These are phyloP conservation scores for Monascus ruber DNA, from an alignment of 2,329 filamentous ascomycete species.

Conservation along the genomic window DNA sequence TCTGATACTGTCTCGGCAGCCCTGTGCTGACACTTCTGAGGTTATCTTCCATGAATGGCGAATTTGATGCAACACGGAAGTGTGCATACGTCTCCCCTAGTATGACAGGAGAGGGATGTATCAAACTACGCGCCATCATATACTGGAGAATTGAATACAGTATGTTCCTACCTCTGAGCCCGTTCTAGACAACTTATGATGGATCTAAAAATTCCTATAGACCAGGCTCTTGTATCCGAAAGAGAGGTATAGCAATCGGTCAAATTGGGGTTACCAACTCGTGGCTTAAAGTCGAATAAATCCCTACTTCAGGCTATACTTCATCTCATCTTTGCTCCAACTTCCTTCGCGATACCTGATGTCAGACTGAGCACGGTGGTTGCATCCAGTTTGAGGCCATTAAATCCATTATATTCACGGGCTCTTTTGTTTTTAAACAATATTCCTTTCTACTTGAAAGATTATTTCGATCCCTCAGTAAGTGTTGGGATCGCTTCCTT, in stretches of 20 bases:
- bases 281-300: neutral
- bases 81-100: constrained; percentile 21
- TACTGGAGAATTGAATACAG: constrained; percentile 1
- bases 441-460: neutral
- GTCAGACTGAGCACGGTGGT: constrained; percentile 8
- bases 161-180: neutral
- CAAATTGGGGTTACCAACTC: constrained; percentile 1
- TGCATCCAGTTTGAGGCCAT: constrained; percentile 10
- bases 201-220: neutral
- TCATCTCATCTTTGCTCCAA: constrained; percentile 6
- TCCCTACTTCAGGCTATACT: neutral
- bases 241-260: neutral
- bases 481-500: constrained; percentile 4
- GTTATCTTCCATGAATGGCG: constrained; percentile 8
- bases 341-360: constrained; percentile 10
- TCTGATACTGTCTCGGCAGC: constrained; percentile 11
- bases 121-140: constrained; percentile 8
- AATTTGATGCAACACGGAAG: constrained; percentile 18
- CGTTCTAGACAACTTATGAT: neutral
- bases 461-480: constrained; percentile 4
- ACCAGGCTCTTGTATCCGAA: neutral
- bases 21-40: constrained; percentile 4
- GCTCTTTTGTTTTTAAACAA: constrained; percentile 4
- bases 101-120: constrained; percentile 16
- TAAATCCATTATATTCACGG: constrained; percentile 6